Evolutionary conservation across 2,329 filamentous ascomycete genomes (phyloP).

Genomic region (Paracorniculantispora psalliotae): DNA sequence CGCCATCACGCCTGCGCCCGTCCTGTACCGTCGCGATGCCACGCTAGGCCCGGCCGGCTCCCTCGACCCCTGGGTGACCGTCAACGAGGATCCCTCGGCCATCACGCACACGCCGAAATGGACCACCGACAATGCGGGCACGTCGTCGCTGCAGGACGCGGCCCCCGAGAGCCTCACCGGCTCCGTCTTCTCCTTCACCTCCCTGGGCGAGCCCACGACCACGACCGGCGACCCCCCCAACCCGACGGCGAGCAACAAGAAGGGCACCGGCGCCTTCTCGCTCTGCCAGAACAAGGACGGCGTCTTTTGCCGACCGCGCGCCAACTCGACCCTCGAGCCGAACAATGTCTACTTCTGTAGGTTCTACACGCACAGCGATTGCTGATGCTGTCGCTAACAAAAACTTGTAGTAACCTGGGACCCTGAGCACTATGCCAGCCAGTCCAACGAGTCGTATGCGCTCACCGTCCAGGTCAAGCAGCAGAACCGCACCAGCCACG

Average conservation of each 20-base stretch:
- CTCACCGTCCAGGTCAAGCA: constrained; percentile 37
- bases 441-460: constrained; percentile 25
- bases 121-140: constrained; percentile 40
- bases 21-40: constrained; percentile 19
- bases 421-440: constrained; percentile 43
- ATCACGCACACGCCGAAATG: constrained; percentile 45
- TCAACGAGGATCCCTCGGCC: constrained; percentile 42
- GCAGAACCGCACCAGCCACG: constrained; percentile 32
- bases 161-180: constrained; percentile 45
- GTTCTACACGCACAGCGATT: too few relatives aligned
- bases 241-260: constrained; percentile 38
- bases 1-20: constrained; percentile 5
- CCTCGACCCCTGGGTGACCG: constrained; percentile 47
- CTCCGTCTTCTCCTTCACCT: constrained; percentile 34
- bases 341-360: constrained; percentile 48
- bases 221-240: constrained; percentile 40
- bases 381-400: too few relatives aligned
- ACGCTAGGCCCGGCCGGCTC: constrained; percentile 29
- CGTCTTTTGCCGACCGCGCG: constrained; percentile 46
- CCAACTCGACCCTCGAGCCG: constrained; percentile 38
- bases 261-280: constrained; percentile 44
- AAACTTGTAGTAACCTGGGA: constrained; percentile 50
- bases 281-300: constrained; percentile 46
- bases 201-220: constrained; percentile 33
- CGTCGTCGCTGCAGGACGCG: constrained; percentile 32